Percentiles rank a stretch among this genome's conserved stretches.
These are phyloP conservation scores for Penicillium herquei DNA, from an alignment of 495 filamentous ascomycete species.

Conservation along the genomic window DNA sequence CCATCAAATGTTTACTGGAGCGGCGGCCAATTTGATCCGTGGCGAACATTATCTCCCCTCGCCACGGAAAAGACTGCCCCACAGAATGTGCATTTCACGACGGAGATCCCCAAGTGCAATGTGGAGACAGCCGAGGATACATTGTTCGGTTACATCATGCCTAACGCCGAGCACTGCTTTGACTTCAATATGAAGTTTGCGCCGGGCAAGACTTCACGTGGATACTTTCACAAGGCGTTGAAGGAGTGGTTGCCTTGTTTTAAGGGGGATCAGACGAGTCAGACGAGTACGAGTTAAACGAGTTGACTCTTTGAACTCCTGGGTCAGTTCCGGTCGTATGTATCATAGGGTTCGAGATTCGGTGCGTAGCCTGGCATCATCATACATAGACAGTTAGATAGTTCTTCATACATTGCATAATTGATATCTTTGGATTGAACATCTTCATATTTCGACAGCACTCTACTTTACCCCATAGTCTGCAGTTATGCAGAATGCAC, in stretches of 20 bases:
- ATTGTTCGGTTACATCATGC: conserved; percentile 53
- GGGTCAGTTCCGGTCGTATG: too few species aligned
- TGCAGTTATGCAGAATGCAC: too few species aligned
- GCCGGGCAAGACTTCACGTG: conserved; percentile 30
- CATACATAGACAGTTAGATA: background rate
- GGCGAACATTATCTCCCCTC: conserved; percentile 52
- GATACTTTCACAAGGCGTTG: conserved; percentile 41
- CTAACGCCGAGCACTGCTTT: conserved; percentile 51
- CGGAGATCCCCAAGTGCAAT: conserved; percentile 48
- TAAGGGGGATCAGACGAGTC: background rate
- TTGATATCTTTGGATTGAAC: too few species aligned
- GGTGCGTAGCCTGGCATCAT: background rate
- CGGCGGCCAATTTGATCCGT: conserved; percentile 58
- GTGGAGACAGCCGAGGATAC: conserved; percentile 30
- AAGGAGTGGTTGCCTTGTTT: conserved; percentile 51
- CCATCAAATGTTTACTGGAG: conserved; percentile 58
- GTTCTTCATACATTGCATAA: too few species aligned
- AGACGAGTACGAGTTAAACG: too few species aligned
- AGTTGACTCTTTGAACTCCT: too few species aligned
- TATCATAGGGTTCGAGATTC: too few species aligned
- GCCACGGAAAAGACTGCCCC: conserved; percentile 45
- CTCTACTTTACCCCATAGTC: too few species aligned
- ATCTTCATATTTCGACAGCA: too few species aligned
- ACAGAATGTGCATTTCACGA: conserved; percentile 30
- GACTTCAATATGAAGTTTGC: conserved; percentile 40